Evolutionary conservation across 2,329 filamentous ascomycete species (phyloP).

Genomic region (Arthrocladium fulminans): DNA sequence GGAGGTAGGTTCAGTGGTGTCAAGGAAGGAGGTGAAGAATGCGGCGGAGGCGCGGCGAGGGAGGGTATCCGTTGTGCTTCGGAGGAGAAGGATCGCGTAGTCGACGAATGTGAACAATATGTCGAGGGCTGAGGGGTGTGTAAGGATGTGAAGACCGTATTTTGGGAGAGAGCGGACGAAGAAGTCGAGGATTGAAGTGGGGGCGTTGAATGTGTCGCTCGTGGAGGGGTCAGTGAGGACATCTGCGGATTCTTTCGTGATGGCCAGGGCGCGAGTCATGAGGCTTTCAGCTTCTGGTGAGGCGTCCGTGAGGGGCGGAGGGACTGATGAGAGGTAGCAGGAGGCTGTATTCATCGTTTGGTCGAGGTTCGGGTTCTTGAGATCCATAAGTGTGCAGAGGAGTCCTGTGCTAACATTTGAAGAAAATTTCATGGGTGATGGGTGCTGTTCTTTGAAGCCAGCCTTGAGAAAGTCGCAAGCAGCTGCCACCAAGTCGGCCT

Average conservation of each 20-base stretch:
- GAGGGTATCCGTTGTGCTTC: constrained; percentile 36
- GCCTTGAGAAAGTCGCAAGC: constrained; percentile 39
- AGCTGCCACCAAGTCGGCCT: constrained; percentile 36
- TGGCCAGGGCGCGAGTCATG: constrained; percentile 19
- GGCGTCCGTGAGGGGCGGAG: constrained; percentile 28
- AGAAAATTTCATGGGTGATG: constrained; percentile 36
- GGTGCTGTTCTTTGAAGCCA: constrained; percentile 35
- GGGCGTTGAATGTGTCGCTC: constrained; percentile 31
- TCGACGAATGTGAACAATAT: background rate
- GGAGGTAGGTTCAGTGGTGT: constrained; percentile 18
- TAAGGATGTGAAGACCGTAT: constrained; percentile 32
- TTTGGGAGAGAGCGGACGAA: constrained; percentile 35
- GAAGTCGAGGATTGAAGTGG: constrained; percentile 39
- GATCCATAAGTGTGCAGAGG: constrained; percentile 30
- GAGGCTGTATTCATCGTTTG: constrained; percentile 39
- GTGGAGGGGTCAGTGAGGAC: background rate
- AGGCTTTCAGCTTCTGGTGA: constrained; percentile 15
- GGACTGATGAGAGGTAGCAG: constrained; percentile 36
- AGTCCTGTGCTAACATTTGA: constrained; percentile 34
- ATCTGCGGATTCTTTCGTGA: background rate
- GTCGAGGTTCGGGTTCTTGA: constrained; percentile 33
- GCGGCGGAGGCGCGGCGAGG: constrained; percentile 38
- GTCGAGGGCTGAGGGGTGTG: constrained; percentile 25
- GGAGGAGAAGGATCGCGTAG: constrained; percentile 31
- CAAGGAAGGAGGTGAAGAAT: constrained; percentile 37